Evolutionary conservation across 257 asterid genomes (phyloP).

Genomic region (Nicotiana knightiana): DNA sequence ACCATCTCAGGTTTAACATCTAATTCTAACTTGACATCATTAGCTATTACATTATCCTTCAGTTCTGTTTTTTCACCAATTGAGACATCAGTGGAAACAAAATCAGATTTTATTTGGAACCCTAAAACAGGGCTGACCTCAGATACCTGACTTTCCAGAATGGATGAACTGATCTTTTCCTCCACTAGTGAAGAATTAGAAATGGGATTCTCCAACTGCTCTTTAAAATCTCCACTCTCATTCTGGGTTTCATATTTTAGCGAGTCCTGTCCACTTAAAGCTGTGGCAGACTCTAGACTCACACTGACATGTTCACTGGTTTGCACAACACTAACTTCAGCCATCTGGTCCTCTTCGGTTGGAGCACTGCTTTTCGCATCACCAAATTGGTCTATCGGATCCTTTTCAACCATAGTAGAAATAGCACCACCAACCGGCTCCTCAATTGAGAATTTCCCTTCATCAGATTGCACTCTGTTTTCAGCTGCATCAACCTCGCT

Average conservation of each 20-base stretch:
- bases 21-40: constrained; percentile 47
- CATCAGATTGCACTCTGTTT: background rate
- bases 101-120: constrained; percentile 65
- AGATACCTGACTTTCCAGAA: constrained; percentile 62
- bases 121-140: constrained; percentile 24
- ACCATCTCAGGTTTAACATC: constrained; percentile 5
- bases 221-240: constrained; percentile 24
- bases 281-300: background rate
- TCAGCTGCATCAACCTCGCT: constrained; percentile 27
- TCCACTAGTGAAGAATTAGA: constrained; percentile 14
- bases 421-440: too few relatives aligned
- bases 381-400: too few relatives aligned
- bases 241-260: constrained; percentile 20
- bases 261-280: constrained; percentile 21
- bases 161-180: constrained; percentile 29
- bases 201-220: constrained; percentile 29
- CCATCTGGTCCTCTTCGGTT: too few relatives aligned
- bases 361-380: too few relatives aligned
- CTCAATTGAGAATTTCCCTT: too few relatives aligned
- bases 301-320: constrained; percentile 22
- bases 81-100: constrained; percentile 37
- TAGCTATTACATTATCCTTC: constrained; percentile 50
- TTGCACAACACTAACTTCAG: constrained; percentile 18
- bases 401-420: too few relatives aligned
- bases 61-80: constrained; percentile 50